Evolutionary conservation across 2,329 filamentous ascomycete species (phyloP).

Genomic region (Penicillium crustosum): DNA sequence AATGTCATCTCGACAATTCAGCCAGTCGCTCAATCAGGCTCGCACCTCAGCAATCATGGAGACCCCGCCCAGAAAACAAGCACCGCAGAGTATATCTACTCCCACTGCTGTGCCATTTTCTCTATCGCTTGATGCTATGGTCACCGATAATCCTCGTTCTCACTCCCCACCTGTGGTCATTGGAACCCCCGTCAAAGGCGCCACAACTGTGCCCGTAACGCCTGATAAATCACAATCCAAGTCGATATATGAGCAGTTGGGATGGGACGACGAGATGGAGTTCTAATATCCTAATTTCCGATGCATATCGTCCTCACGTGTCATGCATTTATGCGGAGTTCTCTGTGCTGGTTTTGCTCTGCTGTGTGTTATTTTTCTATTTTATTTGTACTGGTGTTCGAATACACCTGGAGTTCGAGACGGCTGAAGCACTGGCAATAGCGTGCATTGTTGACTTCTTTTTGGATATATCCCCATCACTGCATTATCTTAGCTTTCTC

Average conservation of each 20-base stretch:
- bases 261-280: slow-evolving; percentile 44
- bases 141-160: slow-evolving; percentile 5
- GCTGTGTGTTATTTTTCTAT: not conserved
- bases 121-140: slow-evolving; percentile 5
- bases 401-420: not conserved
- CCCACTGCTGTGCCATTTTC: slow-evolving; percentile 12
- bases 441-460: slow-evolving; percentile 1
- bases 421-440: not conserved
- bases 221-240: slow-evolving; percentile 37
- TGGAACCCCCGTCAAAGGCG: slow-evolving; percentile 36
- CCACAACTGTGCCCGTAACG: slow-evolving; percentile 30
- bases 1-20: slow-evolving; percentile 9
- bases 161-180: slow-evolving; percentile 23
- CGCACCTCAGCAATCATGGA: slow-evolving; percentile 29
- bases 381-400: not conserved
- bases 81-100: slow-evolving; percentile 1
- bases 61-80: slow-evolving; percentile 29
- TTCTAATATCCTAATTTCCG: slow-evolving; percentile 10
- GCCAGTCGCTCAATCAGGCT: slow-evolving; percentile 2
- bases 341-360: not conserved
- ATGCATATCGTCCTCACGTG: not conserved
- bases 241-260: slow-evolving; percentile 46
- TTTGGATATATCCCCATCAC: slow-evolving; percentile 7
- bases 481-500: slow-evolving; percentile 4
- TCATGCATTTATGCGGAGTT: slow-evolving; percentile 3